Base-by-base conservation (phyloP, 208 protist genomes). In the Crithidia acanthocephali region DNA sequence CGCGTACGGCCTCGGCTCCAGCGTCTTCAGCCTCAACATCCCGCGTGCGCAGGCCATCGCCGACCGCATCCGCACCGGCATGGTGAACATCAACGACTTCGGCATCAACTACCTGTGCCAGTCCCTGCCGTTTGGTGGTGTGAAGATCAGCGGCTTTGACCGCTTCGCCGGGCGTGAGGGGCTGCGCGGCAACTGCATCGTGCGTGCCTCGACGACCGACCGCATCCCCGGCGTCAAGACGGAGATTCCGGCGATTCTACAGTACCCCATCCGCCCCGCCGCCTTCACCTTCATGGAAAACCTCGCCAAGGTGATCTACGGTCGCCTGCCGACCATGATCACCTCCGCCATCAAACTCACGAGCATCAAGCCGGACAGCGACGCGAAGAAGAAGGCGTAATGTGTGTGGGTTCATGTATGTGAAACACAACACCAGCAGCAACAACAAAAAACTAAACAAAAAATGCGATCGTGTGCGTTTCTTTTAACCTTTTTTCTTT, bases 131-230 rank as follows among this genome's bases (percentile, higher is more conserved):
- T 98, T 98, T 80, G 97, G 97, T 77, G 97, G 97, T 28, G 88
- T 97, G 18, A 98, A 98, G 76, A 88, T 97, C 61, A 98, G 95
- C 76, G 97, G 97, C 33, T 98, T 99, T 68, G 97, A 98, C 76
- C 86, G 95, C 59, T 98, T 99, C 74, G 92, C 91, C 50, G 97
- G 97, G 42, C 85, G 80, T 45, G 96, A 99, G 74, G 97, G 97
- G 33, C 80, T 99, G 5, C 88, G 96, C 57, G 96, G 93, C 42
- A 97, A 97, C 79, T 98, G 92, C 66, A 61, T 92, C 25, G 83
- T 95, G 48, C 87, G 92, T 32, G 88, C 92, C 33, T 91, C 87
- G 28, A 96, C 92, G 33, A 83, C 72, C 2, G 89, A 96, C 72
- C 87, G 92, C 57, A 91, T 96, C 60, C 87, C 92, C 15, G 87